Percentiles rank a stretch among this genome's conserved stretches.
These are phyloP conservation scores for Psilocybe subaeruginosa DNA, from an alignment of 768 basidiomycete genomes.

Conservation along the genomic window DNA sequence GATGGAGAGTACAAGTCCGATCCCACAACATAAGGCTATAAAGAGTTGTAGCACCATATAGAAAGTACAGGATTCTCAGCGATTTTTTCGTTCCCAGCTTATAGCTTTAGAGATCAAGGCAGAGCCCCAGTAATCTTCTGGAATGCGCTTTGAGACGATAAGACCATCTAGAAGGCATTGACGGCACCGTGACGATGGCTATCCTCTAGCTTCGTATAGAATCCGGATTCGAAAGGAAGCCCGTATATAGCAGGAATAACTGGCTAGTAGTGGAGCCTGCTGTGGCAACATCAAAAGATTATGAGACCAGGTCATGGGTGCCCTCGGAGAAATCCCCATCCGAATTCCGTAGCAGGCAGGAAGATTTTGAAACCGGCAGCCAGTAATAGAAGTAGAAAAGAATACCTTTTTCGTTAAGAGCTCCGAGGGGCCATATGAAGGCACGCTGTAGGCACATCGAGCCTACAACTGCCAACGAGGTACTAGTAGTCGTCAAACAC, in stretches of 20 bases:
- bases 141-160: too few species aligned
- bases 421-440: neutral
- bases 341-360: neutral
- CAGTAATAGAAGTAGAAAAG: neutral
- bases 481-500: neutral
- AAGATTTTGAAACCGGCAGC: neutral
- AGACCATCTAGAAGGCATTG: neutral
- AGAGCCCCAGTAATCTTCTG: neutral
- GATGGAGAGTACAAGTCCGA: neutral
- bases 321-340: neutral
- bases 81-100: too few species aligned
- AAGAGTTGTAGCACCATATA: neutral
- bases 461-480: neutral
- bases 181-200: neutral
- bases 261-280: neutral
- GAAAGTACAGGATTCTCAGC: too few species aligned
- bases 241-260: neutral
- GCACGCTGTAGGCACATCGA: neutral
- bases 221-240: neutral
- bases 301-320: neutral
- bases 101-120: neutral
- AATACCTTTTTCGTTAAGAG: neutral
- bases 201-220: neutral
- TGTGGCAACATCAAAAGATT: neutral
- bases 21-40: neutral